A percentile compares a stretch with the other conserved stretches of the same genome.
These are phyloP conservation scores for Fusarium sp. DNA, from an alignment of 2,329 filamentous ascomycete species.

Conservation along the genomic window DNA sequence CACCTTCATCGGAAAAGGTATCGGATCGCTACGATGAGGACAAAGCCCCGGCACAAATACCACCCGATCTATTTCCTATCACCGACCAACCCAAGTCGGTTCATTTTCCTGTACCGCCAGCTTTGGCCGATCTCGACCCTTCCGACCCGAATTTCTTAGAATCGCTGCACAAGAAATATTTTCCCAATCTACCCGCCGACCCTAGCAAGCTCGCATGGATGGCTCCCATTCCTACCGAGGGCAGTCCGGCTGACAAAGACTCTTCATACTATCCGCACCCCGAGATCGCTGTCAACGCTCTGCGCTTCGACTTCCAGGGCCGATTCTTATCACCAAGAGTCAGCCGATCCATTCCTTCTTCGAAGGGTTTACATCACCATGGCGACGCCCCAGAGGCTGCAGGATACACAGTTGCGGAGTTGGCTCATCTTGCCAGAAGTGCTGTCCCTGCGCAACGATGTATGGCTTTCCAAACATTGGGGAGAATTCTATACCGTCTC, in stretches of 20 bases:
- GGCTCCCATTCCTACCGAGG: constrained; percentile 73
- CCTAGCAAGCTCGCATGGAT: constrained; percentile 92
- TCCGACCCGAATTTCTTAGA: constrained; percentile 83
- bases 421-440: constrained; percentile 82
- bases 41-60: constrained; percentile 52
- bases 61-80: constrained; percentile 55
- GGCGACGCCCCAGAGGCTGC: constrained; percentile 91
- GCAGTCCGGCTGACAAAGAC: constrained; percentile 71
- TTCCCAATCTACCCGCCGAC: constrained; percentile 85
- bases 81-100: constrained; percentile 54
- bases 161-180: constrained; percentile 91
- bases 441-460: constrained; percentile 88
- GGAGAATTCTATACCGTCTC: constrained; percentile 83
- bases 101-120: constrained; percentile 69
- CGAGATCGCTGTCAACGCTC: constrained; percentile 75
- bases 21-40: constrained; percentile 54
- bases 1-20: constrained; percentile 41
- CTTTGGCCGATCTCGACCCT: constrained; percentile 80
- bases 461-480: constrained; percentile 90
- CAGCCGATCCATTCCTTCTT: constrained; percentile 77
- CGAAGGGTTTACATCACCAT: constrained; percentile 90
- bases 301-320: constrained; percentile 91
- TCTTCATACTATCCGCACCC: constrained; percentile 86
- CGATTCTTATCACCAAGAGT: constrained; percentile 80
- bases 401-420: constrained; percentile 90